Conservation (phyloP, 352 stramenopile genomes). For the Phytophthora melonis region DNA sequence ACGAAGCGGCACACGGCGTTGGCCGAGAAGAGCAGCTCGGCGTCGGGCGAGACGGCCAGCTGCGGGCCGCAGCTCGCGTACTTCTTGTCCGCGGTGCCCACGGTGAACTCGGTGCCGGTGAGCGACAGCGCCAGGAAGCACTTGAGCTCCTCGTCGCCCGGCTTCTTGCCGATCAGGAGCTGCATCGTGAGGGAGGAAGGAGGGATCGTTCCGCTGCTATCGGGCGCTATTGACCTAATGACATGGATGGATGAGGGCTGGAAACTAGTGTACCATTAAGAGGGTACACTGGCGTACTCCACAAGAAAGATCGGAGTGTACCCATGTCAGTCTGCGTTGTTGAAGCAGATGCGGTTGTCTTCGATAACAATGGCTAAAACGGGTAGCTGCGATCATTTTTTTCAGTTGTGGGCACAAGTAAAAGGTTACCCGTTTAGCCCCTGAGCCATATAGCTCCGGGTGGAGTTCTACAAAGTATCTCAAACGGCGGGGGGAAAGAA, state of each 20-base stretch:
- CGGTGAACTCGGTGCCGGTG: constrained; percentile 55
- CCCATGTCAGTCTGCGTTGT: constrained; percentile 8
- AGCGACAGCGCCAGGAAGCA: constrained; percentile 75
- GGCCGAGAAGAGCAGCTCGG: constrained; percentile 71
- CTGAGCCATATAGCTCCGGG: no score
- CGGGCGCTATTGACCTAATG: constrained; percentile 22
- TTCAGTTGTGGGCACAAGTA: no score
- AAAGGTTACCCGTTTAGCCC: no score
- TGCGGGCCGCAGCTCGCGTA: constrained; percentile 68
- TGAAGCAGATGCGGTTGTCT: background rate
- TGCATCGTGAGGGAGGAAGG: constrained; percentile 47
- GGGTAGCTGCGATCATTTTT: no score
- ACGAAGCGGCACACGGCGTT: constrained; percentile 86
- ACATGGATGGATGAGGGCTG: constrained; percentile 29
- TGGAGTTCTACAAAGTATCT: no score
- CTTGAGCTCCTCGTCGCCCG: constrained; percentile 82
- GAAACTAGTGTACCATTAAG: constrained; percentile 3
- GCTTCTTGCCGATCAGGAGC: constrained; percentile 73
- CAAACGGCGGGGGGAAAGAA: no score
- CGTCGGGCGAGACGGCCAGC: constrained; percentile 43
- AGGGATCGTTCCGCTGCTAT: constrained; percentile 2
- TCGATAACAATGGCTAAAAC: no score
- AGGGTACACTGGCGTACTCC: constrained; percentile 13
- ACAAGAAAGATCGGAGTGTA: constrained; percentile 21
- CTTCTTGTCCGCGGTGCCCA: constrained; percentile 66